phyloP scores from a whole-genome alignment of 352 stramenopile genomes.

The Thraustochytrium striatum region DNA sequence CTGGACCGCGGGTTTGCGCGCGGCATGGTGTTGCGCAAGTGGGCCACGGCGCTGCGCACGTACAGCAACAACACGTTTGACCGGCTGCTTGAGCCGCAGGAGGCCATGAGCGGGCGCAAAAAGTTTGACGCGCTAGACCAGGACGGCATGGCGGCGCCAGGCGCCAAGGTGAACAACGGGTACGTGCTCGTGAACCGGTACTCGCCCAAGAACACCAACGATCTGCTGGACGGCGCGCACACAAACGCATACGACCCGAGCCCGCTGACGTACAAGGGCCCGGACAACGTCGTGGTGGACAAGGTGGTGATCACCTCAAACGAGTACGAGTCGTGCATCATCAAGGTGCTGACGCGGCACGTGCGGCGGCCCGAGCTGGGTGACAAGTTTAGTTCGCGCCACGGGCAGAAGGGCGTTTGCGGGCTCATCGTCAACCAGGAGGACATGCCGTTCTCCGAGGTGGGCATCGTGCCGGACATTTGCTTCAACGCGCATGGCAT shows the following conservation, averaged over 20 bases:
- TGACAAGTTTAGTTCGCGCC: constrained; percentile 99
- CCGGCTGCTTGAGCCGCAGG: constrained; percentile 77
- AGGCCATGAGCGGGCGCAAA: constrained; percentile 68
- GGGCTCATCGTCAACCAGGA: constrained; percentile 86
- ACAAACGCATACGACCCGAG: constrained; percentile 64
- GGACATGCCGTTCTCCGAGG: constrained; percentile 99
- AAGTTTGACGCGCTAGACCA: constrained; percentile 89
- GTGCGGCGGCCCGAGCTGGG: constrained; percentile 93
- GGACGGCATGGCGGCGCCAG: constrained; percentile 88
- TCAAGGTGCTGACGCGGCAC: constrained; percentile 89
- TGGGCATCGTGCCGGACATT: constrained; percentile 94
- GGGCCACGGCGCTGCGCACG: constrained; percentile 91
- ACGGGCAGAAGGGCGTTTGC: constrained; percentile 99
- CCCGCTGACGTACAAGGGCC: constrained; percentile 89
- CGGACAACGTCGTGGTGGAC: constrained; percentile 86
- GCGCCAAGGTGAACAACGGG: constrained; percentile 71
- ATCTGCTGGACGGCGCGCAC: constrained; percentile 56
- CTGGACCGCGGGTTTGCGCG: constrained; percentile 95
- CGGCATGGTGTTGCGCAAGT: constrained; percentile 97
- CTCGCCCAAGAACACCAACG: constrained; percentile 84
- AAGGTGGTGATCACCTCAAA: constrained; percentile 97
- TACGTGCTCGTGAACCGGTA: constrained; percentile 98
- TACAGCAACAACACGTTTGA: constrained; percentile 95
- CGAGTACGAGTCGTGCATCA: constrained; percentile 93
- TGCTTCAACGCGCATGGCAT: constrained; percentile 99